A percentile compares a stretch with the other conserved stretches of the same genome.
Conservation (phyloP, 2,329 filamentous ascomycete species). For the Fusarium pseudocircinatum region DNA sequence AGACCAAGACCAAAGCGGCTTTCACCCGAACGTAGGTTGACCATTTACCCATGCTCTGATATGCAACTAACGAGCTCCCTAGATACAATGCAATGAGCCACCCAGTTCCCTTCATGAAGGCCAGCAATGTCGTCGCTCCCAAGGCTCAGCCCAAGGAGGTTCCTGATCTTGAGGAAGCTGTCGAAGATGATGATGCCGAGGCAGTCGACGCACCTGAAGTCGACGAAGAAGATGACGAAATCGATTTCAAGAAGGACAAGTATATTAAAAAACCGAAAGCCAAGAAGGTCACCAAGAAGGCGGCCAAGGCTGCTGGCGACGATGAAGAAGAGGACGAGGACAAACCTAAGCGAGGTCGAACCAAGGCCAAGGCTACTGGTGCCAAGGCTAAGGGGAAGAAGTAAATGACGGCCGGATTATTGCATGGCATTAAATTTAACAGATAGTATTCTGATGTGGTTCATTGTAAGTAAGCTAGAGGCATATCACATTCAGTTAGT, state of each 20-base stretch:
- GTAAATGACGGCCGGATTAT: slow-evolving; percentile 19
- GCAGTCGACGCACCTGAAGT: slow-evolving; percentile 65
- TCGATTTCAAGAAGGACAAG: slow-evolving; percentile 93
- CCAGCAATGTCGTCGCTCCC: slow-evolving; percentile 76
- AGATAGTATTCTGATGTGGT: slow-evolving; percentile 13
- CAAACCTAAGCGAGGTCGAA: slow-evolving; percentile 61
- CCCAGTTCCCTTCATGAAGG: slow-evolving; percentile 96
- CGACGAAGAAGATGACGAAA: slow-evolving; percentile 75
- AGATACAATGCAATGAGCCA: slow-evolving; percentile 90
- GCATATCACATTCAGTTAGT: not conserved
- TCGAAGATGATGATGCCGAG: slow-evolving; percentile 87
- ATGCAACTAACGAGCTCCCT: slow-evolving; percentile 23
- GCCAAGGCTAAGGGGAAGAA: slow-evolving; percentile 62
- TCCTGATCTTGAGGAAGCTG: slow-evolving; percentile 94
- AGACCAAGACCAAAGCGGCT: slow-evolving; percentile 84
- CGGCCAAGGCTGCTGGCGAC: slow-evolving; percentile 55
- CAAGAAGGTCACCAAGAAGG: slow-evolving; percentile 61
- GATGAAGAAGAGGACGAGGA: slow-evolving; percentile 57
- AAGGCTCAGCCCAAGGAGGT: slow-evolving; percentile 78
- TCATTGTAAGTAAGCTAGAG: not conserved
- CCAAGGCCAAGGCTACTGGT: slow-evolving; percentile 52
- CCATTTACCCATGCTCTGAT: not conserved
- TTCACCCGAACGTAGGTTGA: slow-evolving; percentile 85
- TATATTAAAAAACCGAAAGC: slow-evolving; percentile 92
- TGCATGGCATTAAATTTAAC: not conserved